Base-by-base conservation (phyloP, 2,329 filamentous ascomycete genomes). In the Orbilia javanica region DNA sequence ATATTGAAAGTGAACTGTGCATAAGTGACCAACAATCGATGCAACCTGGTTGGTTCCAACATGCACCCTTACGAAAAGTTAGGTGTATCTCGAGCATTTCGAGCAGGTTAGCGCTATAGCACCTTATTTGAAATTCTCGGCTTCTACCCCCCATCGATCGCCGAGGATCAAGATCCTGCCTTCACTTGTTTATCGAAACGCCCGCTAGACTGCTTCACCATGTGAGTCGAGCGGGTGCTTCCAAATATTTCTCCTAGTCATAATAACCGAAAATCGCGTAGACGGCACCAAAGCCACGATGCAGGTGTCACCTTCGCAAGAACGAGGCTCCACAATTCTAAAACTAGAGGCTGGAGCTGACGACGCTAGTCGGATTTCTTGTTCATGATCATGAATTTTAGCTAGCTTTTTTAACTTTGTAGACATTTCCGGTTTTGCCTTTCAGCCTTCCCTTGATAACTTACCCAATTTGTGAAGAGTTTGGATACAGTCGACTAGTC, bases 291-390 rank as follows among this genome's bases (percentile, higher is more conserved):
- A 55, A 57, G 57, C 57, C 36, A 50, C 50, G 69, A 66, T 60
- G 55, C 69, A 66, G 34, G 36, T 63, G 34, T 42, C 20, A 46
- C 13, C 22, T 29, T 31, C 29, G 18, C 25, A 6, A 46, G 31
- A 20, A 36, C 29, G 27, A 60, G 48, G 60, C 36, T 52, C 69
- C 69, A 73, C 69, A 18, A 4, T 66, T 60, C 50, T 57, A 46
- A 73, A 73, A 66, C 57, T 60, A 44, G 57, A 46, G 10, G 46
- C n/a, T 50, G 4, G 6, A 57, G 69, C 69, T 73, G 69, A 73
- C 69, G 22, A 60, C 57, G 60, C 69, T 73, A 73, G 60, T 42
- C 18, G 27, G 36, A 66, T 53, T 60, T 60, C 34, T 66, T 60
- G 34, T 60, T 60, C 39, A 31, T 57, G 62, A 57, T 57, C 36